Evolutionary conservation across 2,329 filamentous ascomycete species (phyloP), one percentile per base, ranked within the genome.

Genomic region (Hirsutella thompsonii): DNA sequence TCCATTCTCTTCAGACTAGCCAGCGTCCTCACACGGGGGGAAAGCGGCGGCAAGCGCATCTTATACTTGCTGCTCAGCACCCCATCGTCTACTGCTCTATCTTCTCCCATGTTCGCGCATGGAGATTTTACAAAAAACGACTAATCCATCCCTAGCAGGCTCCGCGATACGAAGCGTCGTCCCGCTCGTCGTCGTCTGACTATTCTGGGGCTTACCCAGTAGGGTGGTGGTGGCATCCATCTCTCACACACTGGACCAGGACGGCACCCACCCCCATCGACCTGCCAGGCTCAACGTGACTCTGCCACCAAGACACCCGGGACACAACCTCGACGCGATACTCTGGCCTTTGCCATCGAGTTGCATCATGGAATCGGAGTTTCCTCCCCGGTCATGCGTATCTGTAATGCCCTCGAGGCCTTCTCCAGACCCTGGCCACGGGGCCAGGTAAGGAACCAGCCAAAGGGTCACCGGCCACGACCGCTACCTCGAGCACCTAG

Each of bases 221-320:
- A 19, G 37, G 18, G 38, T 41, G 35, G 38, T 43, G 38, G 38
- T 43, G 29, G 42, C 38, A 39, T 43, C 41, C 41, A 37, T 36
- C 18, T 39, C 32, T 21, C 36, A 19, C 36, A 37, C 33, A 37
- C 44, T 41, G 41, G 13, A 33, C 30, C 30, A 3, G 8, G 10
- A 13, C 18, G 29, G 33, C 37, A 39, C n/a, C 30, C 18, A 19
- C 37, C 37, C 30, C 37, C 37, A 20, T 20, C 19, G 49, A 53
- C 46, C 46, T 43, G 43, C 47, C 47, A 48, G 45, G 46, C 48
- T 52, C 49, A 61, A 52, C 59, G 59, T 62, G 59, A 62, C 59
- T 59, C 43, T 47, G 46, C 42, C 51, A 50, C 48, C 52, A 52
- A 62, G 59, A 62, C 59, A 62, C 47, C 48, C 52, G 52, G 61